Conservation (phyloP, 805 yeast species). For the Starmerella stellata region DNA sequence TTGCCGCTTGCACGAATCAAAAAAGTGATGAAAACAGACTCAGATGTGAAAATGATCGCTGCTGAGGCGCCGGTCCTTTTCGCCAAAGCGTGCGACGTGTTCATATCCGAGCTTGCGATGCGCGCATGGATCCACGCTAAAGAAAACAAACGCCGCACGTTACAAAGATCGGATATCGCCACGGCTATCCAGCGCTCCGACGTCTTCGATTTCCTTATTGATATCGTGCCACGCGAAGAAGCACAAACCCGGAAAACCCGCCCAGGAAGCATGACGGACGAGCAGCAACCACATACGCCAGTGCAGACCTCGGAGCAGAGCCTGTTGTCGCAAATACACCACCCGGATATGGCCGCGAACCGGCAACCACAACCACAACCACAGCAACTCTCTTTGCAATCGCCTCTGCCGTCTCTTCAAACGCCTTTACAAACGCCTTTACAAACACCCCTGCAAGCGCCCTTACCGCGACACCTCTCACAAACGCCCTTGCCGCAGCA, state of each 20-base stretch:
- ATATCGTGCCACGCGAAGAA: slow-evolving; percentile 84
- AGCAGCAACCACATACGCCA: too few relatives aligned
- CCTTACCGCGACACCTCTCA: too few relatives aligned
- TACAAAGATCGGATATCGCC: slow-evolving; percentile 87
- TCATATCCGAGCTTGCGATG: slow-evolving; percentile 93
- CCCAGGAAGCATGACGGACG: too few relatives aligned
- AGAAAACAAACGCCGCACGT: slow-evolving; percentile 81
- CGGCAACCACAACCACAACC: too few relatives aligned
- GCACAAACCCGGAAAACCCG: slow-evolving; percentile 22
- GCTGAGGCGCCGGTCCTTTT: slow-evolving; percentile 96
- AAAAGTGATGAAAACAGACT: slow-evolving; percentile 95
- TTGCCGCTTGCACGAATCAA: slow-evolving; percentile 90
- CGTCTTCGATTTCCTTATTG: slow-evolving; percentile 93
- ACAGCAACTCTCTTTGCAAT: too few relatives aligned
- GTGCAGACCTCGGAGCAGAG: neutral
- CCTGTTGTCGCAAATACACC: too few relatives aligned
- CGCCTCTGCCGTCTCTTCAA: too few relatives aligned
- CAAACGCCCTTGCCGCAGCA: too few relatives aligned
- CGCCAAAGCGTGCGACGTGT: slow-evolving; percentile 95
- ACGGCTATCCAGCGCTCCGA: slow-evolving; percentile 87
- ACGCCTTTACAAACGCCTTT: too few relatives aligned
- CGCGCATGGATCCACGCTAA: slow-evolving; percentile 98
- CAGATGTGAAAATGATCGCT: slow-evolving; percentile 89
- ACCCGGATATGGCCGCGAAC: too few relatives aligned
- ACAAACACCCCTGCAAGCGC: too few relatives aligned